Base-by-base conservation (phyloP, 352 stramenopile genomes). In the Phytophthora capsici region DNA sequence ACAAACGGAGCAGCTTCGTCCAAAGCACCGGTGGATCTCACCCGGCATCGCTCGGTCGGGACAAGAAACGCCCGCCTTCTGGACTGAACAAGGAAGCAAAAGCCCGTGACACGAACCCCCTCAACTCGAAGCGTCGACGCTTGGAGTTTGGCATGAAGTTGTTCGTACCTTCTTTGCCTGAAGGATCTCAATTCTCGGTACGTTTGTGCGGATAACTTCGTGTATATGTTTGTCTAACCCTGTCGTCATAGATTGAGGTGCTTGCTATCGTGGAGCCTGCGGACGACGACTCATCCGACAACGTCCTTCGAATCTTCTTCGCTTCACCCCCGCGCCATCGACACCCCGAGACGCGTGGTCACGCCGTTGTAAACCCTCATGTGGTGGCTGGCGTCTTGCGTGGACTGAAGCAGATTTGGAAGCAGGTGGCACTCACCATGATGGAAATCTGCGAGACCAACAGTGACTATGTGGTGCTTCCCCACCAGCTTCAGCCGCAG, bases 101-200 rank as follows among this genome's bases (percentile, higher is more conserved):
- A 23, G 23, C 38, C 47, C 45, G 38, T 22, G 57, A 72, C 26
- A 22, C 41, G 16, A 65, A 45, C 53, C 46, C 65, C 0, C 23
- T 14, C 7, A 41, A 9, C 16, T 38, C n/a, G 9, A 73, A 59
- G 32, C 43, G 36, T 20, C 46, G 59, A 23, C 80, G 78, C 7
- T 69, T 89, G 8, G 82, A 89, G 52, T 89, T 89, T 43, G 82
- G 82, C 19, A 89, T 87, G 78, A 89, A 91, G 62, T 63, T 89
- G 37, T 84, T 77, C 50, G 74, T 77, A 0, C 54, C 65, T 8
- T 71, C 86, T 14, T 52, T 89, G 9, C 74, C 80, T 0, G 78
- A 87, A 47, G 78, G 80, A 20, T 81, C 84, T 13, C 66, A 72
- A 6, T 89, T 84, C 38, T 87, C 82, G 54, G 83, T 91, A 60